A percentile compares a stretch with the other conserved stretches of the same genome.
These are phyloP conservation scores for Ophiostoma montium DNA, from an alignment of 2,329 filamentous ascomycete species.

Conservation along the genomic window DNA sequence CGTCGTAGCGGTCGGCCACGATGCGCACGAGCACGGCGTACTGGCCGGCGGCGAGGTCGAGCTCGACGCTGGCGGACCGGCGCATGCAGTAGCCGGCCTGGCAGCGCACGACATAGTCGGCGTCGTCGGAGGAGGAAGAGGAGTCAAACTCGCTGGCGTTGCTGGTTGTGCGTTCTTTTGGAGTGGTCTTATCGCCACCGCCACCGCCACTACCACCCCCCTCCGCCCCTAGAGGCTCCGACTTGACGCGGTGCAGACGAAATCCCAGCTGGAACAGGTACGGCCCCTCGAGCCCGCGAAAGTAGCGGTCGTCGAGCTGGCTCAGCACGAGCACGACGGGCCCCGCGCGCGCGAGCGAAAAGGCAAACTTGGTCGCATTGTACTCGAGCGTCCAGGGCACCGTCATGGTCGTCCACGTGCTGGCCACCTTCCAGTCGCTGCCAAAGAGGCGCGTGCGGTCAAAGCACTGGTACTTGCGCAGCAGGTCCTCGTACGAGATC, in stretches of 20 bases:
- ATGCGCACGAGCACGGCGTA: constrained; percentile 45
- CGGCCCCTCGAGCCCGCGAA: constrained; percentile 44
- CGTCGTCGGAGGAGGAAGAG: not conserved
- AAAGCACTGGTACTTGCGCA: constrained; percentile 47
- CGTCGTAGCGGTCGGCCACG: constrained; percentile 32
- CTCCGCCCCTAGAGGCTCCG: constrained; percentile 24
- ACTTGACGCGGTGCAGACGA: constrained; percentile 22
- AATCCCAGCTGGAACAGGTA: constrained; percentile 31
- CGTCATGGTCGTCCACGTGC: constrained; percentile 47
- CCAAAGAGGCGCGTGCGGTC: constrained; percentile 50
- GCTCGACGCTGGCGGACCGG: constrained; percentile 43
- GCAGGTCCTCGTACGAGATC: constrained; percentile 48
- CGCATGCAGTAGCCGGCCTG: constrained; percentile 42
- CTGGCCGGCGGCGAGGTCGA: constrained; percentile 40
- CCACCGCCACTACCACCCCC: not conserved
- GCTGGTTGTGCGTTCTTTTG: not conserved
- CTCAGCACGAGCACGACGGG: constrained; percentile 46
- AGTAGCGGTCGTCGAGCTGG: constrained; percentile 49
- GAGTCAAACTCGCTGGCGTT: not conserved
- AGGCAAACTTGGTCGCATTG: constrained; percentile 44
- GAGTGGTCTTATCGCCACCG: not conserved
- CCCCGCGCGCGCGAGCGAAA: constrained; percentile 40
- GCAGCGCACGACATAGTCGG: constrained; percentile 43
- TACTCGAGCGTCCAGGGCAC: constrained; percentile 49
- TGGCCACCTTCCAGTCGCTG: constrained; percentile 40